Evolutionary conservation across 257 asterid species (phyloP), one percentile per base, ranked within the genome.

Genomic region (Penstemon newberryi): DNA sequence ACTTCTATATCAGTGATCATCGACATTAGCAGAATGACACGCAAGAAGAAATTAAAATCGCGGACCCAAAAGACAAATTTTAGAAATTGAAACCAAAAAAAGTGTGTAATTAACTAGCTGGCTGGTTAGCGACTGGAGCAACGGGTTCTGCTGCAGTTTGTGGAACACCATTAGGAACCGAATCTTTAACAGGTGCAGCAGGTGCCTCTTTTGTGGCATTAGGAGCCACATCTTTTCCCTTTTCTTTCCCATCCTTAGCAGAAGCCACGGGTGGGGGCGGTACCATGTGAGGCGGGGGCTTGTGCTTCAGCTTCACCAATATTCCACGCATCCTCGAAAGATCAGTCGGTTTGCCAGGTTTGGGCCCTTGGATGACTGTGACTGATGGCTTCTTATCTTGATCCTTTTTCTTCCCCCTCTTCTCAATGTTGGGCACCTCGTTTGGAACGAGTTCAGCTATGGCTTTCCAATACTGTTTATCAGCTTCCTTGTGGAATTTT

Each of bases 311-410:
- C 87, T 87, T 93, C 86, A 90, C 84, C 70, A 93, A 73, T 63
- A 93, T 78, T 47, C 93, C 94, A 10, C 98, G 97, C 96, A 93
- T 82, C 87, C 97, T 86, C 7, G 96, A 85, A 72, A 93, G 90
- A 39, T 93, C 98, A n/a, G 98, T 93, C 13, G 97, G 98, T 79
- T 93, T 93, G 39, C 98, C 98, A 3, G 97, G 98, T 70, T 93
- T 93, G 51, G 98, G 98, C 12, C 97, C 98, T 79, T 93, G 98
- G 59, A 93, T 18, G 56, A 93, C 94, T 2, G 87, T 66, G 80
- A 93, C 78, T 2, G 96, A 84, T 70, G 97, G 92, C 82, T 86
- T 90, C 87, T 86, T 90, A 50, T 88, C 99, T 76, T 90, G 93
- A 77, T 93, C 99, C 82, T 88, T 93, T 87, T 86, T 93, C 78